phyloP scores from a whole-genome alignment of 768 basidiomycete genomes.

The Suillus fuscotomentosus region DNA sequence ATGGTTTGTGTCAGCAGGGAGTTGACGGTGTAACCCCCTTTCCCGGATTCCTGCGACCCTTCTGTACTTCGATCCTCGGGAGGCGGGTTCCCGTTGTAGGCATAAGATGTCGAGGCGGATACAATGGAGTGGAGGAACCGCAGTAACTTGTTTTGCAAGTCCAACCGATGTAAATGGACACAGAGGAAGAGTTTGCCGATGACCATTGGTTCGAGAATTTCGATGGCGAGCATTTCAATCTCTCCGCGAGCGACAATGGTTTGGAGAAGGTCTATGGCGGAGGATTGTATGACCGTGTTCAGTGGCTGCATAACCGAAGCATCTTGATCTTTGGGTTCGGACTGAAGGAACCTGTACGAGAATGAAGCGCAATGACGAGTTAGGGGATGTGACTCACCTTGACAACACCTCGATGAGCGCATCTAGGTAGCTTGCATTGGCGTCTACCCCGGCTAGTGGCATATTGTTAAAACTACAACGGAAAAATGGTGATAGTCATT shows the following conservation, averaged over 20 bases:
- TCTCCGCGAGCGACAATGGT: conserved; percentile 81
- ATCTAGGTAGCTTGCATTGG: conserved; percentile 74
- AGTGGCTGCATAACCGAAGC: conserved; percentile 53
- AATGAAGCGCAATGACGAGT: neutral
- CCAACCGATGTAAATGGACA: conserved; percentile 67
- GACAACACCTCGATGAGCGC: conserved; percentile 70
- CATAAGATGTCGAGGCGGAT: conserved; percentile 51
- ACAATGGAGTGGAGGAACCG: conserved; percentile 88
- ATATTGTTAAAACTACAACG: conserved; percentile 7
- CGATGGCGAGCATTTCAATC: conserved; percentile 55
- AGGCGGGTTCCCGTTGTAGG: conserved; percentile 24
- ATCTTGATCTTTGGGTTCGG: conserved; percentile 61
- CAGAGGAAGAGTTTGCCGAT: conserved; percentile 74
- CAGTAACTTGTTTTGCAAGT: conserved; percentile 91
- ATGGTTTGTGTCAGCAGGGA: conserved; percentile 76
- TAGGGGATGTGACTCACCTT: conserved; percentile 46
- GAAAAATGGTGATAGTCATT: conserved; percentile 4
- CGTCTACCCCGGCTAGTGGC: conserved; percentile 38
- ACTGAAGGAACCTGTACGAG: conserved; percentile 62
- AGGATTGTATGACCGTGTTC: conserved; percentile 69
- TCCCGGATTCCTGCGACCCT: conserved; percentile 31
- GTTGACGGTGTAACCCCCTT: conserved; percentile 52
- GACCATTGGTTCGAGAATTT: conserved; percentile 67
- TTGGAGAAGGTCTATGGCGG: conserved; percentile 80
- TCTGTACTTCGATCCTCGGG: conserved; percentile 34